Percentiles rank a stretch among this genome's conserved stretches.
Evolutionary conservation across 176 grass and related monocot genomes (phyloP).

Genomic region (Musa itinerans): DNA sequence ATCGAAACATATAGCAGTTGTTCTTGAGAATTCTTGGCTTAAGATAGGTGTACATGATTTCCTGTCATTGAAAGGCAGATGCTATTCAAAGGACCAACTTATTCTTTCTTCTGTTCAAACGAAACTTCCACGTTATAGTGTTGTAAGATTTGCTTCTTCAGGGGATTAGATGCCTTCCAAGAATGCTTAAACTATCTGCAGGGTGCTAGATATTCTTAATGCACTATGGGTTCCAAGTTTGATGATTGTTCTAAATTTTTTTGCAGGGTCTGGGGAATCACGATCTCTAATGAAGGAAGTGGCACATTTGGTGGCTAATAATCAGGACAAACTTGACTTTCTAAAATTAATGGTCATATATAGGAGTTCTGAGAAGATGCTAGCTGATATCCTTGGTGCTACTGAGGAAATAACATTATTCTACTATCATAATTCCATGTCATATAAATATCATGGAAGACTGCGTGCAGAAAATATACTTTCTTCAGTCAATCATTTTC

Average conservation of each 20-base stretch:
- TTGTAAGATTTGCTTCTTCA: not conserved
- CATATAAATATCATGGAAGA: conserved; percentile 85
- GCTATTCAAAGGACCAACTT: too few species aligned
- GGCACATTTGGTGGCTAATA: conserved; percentile 26
- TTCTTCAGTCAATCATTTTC: conserved; percentile 44
- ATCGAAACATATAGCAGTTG: not conserved
- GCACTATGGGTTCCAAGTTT: not conserved
- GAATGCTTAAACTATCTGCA: not conserved
- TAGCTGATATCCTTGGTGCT: conserved; percentile 51
- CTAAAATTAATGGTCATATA: conserved; percentile 79
- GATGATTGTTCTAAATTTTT: conserved; percentile 17
- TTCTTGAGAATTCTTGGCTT: not conserved
- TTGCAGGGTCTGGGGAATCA: conserved; percentile 78
- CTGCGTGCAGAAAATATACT: conserved; percentile 49
- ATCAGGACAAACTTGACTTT: conserved; percentile 31
- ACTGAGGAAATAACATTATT: conserved; percentile 55
- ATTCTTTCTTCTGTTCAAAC: too few species aligned
- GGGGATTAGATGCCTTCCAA: not conserved
- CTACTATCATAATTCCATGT: conserved; percentile 51
- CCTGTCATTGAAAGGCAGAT: too few species aligned
- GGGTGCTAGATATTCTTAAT: not conserved
- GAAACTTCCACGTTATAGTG: not conserved
- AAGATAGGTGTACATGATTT: not conserved
- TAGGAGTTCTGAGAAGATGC: conserved; percentile 72
- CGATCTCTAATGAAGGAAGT: conserved; percentile 78